phyloP scores from a whole-genome alignment of 768 basidiomycete genomes.

The Gelatoporia subvermispora region DNA sequence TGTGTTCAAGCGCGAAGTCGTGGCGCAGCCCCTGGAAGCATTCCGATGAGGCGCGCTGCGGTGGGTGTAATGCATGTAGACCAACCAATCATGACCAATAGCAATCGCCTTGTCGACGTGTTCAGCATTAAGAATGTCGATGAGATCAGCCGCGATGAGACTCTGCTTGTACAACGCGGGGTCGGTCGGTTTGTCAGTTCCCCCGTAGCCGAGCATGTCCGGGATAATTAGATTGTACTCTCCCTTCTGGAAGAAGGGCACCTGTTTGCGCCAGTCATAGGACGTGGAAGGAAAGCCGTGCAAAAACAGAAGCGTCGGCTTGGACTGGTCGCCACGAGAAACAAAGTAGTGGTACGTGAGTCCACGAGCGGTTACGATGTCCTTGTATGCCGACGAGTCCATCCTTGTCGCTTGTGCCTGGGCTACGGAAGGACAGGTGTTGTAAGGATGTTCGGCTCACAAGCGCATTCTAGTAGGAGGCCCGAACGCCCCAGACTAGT shows the following conservation, averaged over 20 bases:
- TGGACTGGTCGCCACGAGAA: conserved; percentile 18
- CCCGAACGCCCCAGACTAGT: too few relatives aligned
- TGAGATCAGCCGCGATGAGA: conserved; percentile 25
- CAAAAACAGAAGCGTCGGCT: conserved; percentile 37
- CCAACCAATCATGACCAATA: conserved; percentile 33
- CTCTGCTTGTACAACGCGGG: conserved; percentile 21
- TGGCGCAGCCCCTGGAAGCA: conserved; percentile 30
- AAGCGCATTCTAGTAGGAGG: too few relatives aligned
- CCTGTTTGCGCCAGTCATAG: conserved; percentile 37
- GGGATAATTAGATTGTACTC: conserved; percentile 43
- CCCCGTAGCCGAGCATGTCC: conserved; percentile 44
- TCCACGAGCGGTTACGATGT: conserved; percentile 25
- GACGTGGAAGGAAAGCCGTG: conserved; percentile 43
- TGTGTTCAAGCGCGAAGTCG: conserved; percentile 32
- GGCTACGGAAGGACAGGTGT: too few relatives aligned
- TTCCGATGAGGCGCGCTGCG: too few relatives aligned
- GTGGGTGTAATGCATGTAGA: too few relatives aligned
- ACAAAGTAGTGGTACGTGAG: conserved; percentile 34
- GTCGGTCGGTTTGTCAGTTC: conserved; percentile 37
- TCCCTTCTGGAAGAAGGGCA: conserved; percentile 31
- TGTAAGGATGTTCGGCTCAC: too few relatives aligned
- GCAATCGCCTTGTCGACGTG: conserved; percentile 24
- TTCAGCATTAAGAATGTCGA: conserved; percentile 29
- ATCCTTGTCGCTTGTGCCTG: conserved; percentile 6
- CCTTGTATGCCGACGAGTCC: conserved; percentile 30